These are phyloP conservation scores for Aspergillus hancockii DNA, from an alignment of 495 filamentous ascomycete genomes.

Conservation along the genomic window DNA sequence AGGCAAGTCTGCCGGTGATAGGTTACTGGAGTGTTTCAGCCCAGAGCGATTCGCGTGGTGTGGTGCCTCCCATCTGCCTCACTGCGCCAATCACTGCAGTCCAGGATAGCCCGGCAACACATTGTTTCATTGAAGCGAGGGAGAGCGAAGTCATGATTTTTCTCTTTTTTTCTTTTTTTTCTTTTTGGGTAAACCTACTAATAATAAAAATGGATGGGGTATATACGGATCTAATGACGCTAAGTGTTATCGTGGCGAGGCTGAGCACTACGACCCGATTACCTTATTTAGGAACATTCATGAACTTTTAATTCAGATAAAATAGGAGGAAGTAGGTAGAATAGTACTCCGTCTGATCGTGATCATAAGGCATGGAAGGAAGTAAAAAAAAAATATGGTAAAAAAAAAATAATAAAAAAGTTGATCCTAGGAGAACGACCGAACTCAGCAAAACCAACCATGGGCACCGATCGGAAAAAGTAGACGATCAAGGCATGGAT, in stretches of 20 bases:
- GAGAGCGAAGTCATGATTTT: neutral
- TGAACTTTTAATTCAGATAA: neutral
- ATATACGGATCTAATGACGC: neutral
- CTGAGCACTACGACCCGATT: neutral
- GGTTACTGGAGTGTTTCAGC: neutral
- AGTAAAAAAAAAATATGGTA: neutral
- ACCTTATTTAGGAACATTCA: neutral
- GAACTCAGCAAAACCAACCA: neutral
- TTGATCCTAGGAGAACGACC: neutral
- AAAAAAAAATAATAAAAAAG: neutral
- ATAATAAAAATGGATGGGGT: neutral
- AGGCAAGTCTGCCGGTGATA: neutral
- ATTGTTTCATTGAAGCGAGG: constrained; percentile 8
- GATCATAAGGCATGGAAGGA: neutral
- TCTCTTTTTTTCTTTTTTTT: neutral
- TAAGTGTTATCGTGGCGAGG: constrained; percentile 1
- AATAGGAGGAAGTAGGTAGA: neutral
- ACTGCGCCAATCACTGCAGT: neutral
- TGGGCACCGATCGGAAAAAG: neutral
- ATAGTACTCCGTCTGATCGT: neutral
- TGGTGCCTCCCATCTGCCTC: neutral
- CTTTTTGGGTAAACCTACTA: neutral
- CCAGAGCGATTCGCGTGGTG: constrained; percentile 5
- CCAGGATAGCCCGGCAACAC: neutral
- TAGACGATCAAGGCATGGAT: neutral